Base-by-base conservation (phyloP, 2,329 filamentous ascomycete genomes). In the Penicillium corylophilum region DNA sequence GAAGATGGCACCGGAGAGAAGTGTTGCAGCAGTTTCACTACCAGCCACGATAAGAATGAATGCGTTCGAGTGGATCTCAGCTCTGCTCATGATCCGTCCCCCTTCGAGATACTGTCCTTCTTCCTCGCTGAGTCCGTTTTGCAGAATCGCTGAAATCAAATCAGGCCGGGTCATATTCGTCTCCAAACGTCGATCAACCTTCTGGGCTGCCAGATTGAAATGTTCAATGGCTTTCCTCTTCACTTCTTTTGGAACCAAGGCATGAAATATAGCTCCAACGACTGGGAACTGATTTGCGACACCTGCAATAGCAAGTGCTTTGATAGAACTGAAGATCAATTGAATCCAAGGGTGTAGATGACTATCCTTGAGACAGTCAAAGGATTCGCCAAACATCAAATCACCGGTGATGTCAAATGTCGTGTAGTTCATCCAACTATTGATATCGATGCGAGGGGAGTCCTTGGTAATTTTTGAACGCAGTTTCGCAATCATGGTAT, bases 321-420 rank as follows among this genome's bases (percentile, higher is more conserved):
- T 62, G 43, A 72, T 64, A 1, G 61, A 61, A 31, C 58, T 56
- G 41, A 67, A 64, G 2, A 77, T 65, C 16, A 73, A 60, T 0
- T 64, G 60, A 8, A 77, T 72, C 70, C 74, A 77, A 3, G 69
- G 65, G 48, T 77, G 74, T 5, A 68, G 61, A 16, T 62, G 63
- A 2, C 57, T 66, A n/a, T 64, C 66, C 36, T 71, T 59, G 1
- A 77, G 57, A 45, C 71, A 75, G 5, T 65, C 61, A 44, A 77
- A 77, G 5, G 68, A 64, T 44, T 73, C 66, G 2, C 72, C 71
- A 43, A 74, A 74, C 26, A 67, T 67, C 4, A 75, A 52, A 20
- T 74, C 71, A 2, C 71, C 69, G 2, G 71, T 67, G 22, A 74
- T 65, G 51, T 75, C 72, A 44, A 75, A 75, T 2, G 69, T 67